Base-by-base conservation (phyloP, 768 basidiomycete genomes). In the Astraeus odoratus region DNA sequence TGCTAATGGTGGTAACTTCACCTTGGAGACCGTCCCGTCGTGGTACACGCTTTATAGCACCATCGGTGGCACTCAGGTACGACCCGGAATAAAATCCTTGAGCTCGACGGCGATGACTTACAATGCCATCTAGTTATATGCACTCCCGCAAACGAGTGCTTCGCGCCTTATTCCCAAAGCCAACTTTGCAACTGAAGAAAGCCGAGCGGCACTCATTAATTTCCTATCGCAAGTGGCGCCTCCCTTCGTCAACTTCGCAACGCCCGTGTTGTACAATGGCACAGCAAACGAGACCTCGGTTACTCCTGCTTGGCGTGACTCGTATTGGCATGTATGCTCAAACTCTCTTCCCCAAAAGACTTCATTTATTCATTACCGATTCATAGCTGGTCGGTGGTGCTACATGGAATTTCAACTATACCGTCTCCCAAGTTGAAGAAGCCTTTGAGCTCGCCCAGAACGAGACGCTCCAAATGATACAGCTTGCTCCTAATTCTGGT, bases 151-250 rank as follows among this genome's bases (percentile, higher is more conserved):
- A 25, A 68, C 72, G 9, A 54, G 73, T 12, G 66, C 68, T 19
- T 76, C 75, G 5, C 69, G 73, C 5, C 61, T 76, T 26, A 65
- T 77, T 39, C 62, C 58, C 42, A 67, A 67, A 43, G 46, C 55
- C n/a, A 65, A 61, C 46, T 73, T 76, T 23, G 24, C 12, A 15
- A 23, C 34, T 8, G 34, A 18, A 18, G 15, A 24, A 13, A 15
- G 23, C 2, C n/a, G 24, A 19, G 37, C 35, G 10, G 30, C 37
- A 7, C 13, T 45, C 22, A 23, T 36, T 6, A 34, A 38, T 27
- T 44, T 54, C n/a, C 24, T 39, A 7, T n/a, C n/a, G n/a, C n/a
- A n/a, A n/a, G 44, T 51, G 8, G 31, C 30, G 2, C 48, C 51
- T 2, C 55, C 57, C 1, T 47, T 50, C 38, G 18, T 58, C 10